Base-by-base conservation (phyloP, 441 rosid genomes). In the Gossypium armourianum region DNA sequence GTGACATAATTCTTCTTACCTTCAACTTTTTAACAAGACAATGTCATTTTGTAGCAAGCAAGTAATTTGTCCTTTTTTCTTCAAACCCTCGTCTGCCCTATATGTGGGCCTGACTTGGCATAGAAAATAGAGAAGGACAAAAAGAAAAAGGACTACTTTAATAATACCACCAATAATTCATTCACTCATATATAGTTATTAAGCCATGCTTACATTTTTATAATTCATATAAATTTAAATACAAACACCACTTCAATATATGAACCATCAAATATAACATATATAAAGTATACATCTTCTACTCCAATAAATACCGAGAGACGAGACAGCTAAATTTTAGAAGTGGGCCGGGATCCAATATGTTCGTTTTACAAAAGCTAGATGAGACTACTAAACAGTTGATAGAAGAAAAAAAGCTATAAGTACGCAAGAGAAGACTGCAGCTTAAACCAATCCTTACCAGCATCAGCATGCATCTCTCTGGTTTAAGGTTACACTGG, bases 401-500 rank as follows among this genome's bases (percentile, higher is more conserved):
- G 6, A 28, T 28, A 28, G 1, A 26, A 4, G 29, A 4, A 26
- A 26, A 4, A 26, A 3, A 0, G 29, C 29, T 26, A 4, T 0
- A 26, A 26, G 29, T 26, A 28, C 6, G 36, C 6, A 29, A 10
- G 8, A 62, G 17, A 64, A 47, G 40, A 2, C 4, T 19, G 12
- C 20, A 49, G 43, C 29, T 24, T 56, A 53, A 54, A 53, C 15
- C 29, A 56, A 21, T 21, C 17, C 68, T 59, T 4, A 10, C 4
- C 12, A 16, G 1, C 23, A 15, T 60, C 5, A 23, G 36, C 15
- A 45, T 45, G 29, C 61, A 56, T 20, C 21, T 7, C 16, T 6
- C 10, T 8, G 29, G 19, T 40, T 24, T 68, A 81, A 47, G 79
- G 80, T 47, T 80, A 79, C 15, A 50, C 54, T 8, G 70, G 77